phyloP scores from a whole-genome alignment of 805 yeast species.

The Metschnikowia santaceciliae region DNA sequence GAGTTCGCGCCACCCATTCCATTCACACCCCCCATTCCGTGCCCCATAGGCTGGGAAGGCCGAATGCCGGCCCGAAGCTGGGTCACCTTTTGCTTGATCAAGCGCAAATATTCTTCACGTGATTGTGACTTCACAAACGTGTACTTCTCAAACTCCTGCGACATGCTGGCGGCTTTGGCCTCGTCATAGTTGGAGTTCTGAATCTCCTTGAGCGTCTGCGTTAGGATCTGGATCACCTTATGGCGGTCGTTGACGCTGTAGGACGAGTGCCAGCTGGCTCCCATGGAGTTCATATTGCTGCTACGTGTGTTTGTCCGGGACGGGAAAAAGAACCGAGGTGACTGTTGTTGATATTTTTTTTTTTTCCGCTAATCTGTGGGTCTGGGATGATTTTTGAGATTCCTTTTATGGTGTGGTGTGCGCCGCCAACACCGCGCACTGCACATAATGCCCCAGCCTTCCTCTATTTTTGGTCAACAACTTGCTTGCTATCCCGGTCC shows the following conservation, averaged over 20 bases:
- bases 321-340: background rate
- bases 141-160: constrained; percentile 68
- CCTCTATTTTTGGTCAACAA: background rate
- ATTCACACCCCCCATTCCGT: too few species aligned
- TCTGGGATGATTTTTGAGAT: background rate
- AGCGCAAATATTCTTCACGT: constrained; percentile 52
- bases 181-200: constrained; percentile 31
- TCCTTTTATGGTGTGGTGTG: constrained; percentile 1
- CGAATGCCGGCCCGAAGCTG: constrained; percentile 24
- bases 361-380: background rate
- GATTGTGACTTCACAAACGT: constrained; percentile 56
- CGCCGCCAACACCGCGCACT: constrained; percentile 3
- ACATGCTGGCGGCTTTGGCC: constrained; percentile 42
- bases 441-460: background rate
- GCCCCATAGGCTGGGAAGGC: too few species aligned
- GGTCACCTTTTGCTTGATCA: constrained; percentile 37
- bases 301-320: constrained; percentile 7
- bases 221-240: constrained; percentile 36
- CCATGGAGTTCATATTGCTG: constrained; percentile 17
- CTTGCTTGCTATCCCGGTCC: too few species aligned
- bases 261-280: constrained; percentile 24
- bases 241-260: constrained; percentile 33
- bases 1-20: too few species aligned
- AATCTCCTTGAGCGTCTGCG: constrained; percentile 35
- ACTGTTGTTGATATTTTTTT: background rate